A percentile compares a stretch with the other conserved stretches of the same genome.
Evolutionary conservation across 2,329 filamentous ascomycete genomes (phyloP).

Genomic region (Exophiala phaeomuriformis): DNA sequence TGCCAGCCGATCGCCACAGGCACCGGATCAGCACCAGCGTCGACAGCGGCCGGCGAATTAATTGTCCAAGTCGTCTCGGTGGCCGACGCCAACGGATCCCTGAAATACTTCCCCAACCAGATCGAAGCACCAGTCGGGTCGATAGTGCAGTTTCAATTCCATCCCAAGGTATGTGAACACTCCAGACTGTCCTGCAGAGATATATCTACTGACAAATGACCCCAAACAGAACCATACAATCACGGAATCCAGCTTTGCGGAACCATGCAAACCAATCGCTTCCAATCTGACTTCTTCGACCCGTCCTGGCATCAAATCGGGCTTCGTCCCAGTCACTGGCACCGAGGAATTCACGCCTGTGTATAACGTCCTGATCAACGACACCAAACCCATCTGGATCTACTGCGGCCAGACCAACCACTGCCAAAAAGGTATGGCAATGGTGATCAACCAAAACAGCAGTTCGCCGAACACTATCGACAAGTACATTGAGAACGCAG

Average conservation of each 20-base stretch:
- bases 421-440: slow-evolving; percentile 67
- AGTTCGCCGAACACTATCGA: slow-evolving; percentile 24
- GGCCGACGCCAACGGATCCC: slow-evolving; percentile 45
- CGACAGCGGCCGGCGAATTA: slow-evolving; percentile 15
- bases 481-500: slow-evolving; percentile 23
- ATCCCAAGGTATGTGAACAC: slow-evolving; percentile 36
- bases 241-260: slow-evolving; percentile 66
- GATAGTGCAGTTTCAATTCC: slow-evolving; percentile 47
- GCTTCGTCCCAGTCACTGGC: slow-evolving; percentile 46
- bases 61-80: slow-evolving; percentile 61
- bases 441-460: slow-evolving; percentile 57
- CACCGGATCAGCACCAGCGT: slow-evolving; percentile 4
- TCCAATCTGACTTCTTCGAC: slow-evolving; percentile 37
- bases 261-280: slow-evolving; percentile 58
- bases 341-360: slow-evolving; percentile 51
- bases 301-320: slow-evolving; percentile 50
- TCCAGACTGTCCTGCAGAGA: neutral
- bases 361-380: slow-evolving; percentile 64
- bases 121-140: slow-evolving; percentile 56
- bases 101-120: slow-evolving; percentile 60
- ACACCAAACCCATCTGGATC: slow-evolving; percentile 66
- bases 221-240: slow-evolving; percentile 63
- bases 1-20: slow-evolving; percentile 13
- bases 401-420: slow-evolving; percentile 70
- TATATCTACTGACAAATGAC: neutral